These are phyloP conservation scores for Entoloma clypeatum DNA, from an alignment of 1,284 basidiomycete genomes.

Conservation along the genomic window DNA sequence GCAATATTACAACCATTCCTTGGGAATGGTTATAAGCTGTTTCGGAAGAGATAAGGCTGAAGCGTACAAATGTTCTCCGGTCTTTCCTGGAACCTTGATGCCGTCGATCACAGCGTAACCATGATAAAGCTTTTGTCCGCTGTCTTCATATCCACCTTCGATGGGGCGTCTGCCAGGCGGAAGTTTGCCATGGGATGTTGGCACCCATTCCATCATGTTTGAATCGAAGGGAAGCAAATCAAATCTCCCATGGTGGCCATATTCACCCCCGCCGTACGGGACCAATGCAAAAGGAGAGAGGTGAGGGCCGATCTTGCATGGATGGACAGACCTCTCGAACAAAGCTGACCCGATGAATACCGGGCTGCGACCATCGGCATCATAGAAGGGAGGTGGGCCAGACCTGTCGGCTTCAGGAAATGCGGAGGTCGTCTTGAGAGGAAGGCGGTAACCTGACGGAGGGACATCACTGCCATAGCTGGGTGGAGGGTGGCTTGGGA, in stretches of 20 bases:
- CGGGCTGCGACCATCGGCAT: conserved; percentile 54
- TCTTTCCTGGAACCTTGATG: conserved; percentile 66
- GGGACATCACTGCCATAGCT: conserved; percentile 10
- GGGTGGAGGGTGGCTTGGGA: conserved; percentile 16
- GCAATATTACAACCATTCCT: conserved; percentile 24
- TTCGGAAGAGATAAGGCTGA: background rate
- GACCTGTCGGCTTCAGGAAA: conserved; percentile 45
- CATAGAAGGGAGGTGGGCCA: conserved; percentile 46
- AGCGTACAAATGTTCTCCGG: conserved; percentile 62
- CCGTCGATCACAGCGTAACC: conserved; percentile 46
- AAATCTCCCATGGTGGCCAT: conserved; percentile 57
- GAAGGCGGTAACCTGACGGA: conserved; percentile 61
- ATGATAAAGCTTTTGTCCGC: conserved; percentile 49
- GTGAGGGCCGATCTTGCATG: conserved; percentile 69
- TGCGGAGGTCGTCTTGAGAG: conserved; percentile 40
- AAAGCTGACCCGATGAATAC: conserved; percentile 71
- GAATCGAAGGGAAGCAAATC: conserved; percentile 68
- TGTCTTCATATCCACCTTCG: conserved; percentile 51
- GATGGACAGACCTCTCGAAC: conserved; percentile 63
- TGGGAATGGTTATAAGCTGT: conserved; percentile 1
- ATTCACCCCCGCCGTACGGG: conserved; percentile 60
- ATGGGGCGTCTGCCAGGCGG: conserved; percentile 50
- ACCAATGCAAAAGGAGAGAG: conserved; percentile 53
- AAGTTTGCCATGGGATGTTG: conserved; percentile 52
- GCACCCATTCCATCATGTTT: conserved; percentile 68